Conservation (phyloP, 2,329 filamentous ascomycete species). For the Zymoseptoria tritici region DNA sequence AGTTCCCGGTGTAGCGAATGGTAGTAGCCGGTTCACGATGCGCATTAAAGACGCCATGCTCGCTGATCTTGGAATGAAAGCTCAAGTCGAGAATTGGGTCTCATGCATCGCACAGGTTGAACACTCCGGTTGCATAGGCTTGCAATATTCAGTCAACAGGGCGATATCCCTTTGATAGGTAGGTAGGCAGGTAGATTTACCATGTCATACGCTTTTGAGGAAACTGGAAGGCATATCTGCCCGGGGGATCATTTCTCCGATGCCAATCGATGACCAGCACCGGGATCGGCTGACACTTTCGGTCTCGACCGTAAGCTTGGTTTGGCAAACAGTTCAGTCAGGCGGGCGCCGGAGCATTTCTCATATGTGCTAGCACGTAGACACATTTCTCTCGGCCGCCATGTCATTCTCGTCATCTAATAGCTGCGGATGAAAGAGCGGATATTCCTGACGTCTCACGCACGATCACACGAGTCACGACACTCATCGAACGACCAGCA, state of each 20-base stretch:
- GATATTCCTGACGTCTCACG: not conserved
- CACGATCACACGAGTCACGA: not conserved
- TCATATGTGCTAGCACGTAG: not conserved
- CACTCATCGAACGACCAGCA: not conserved
- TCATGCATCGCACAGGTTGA: not conserved
- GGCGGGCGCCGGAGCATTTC: not conserved
- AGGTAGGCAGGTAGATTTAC: too few relatives aligned
- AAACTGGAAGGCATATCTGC: not conserved
- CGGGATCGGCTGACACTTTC: too few relatives aligned
- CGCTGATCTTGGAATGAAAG: not conserved
- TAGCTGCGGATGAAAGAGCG: not conserved
- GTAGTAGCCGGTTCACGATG: constrained; percentile 38
- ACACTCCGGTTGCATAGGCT: too few relatives aligned
- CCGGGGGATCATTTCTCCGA: too few relatives aligned
- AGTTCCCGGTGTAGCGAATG: constrained; percentile 42
- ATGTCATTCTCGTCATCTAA: not conserved
- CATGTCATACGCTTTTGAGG: too few relatives aligned
- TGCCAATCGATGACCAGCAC: too few relatives aligned
- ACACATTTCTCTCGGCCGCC: not conserved
- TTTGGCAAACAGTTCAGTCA: not conserved
- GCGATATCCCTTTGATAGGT: too few relatives aligned
- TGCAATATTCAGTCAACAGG: too few relatives aligned
- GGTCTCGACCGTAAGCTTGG: not conserved
- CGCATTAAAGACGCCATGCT: constrained; percentile 21
- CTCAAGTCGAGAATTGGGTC: not conserved